These are phyloP conservation scores for Lactarius tabidus DNA, from an alignment of 768 basidiomycete genomes.

Conservation along the genomic window DNA sequence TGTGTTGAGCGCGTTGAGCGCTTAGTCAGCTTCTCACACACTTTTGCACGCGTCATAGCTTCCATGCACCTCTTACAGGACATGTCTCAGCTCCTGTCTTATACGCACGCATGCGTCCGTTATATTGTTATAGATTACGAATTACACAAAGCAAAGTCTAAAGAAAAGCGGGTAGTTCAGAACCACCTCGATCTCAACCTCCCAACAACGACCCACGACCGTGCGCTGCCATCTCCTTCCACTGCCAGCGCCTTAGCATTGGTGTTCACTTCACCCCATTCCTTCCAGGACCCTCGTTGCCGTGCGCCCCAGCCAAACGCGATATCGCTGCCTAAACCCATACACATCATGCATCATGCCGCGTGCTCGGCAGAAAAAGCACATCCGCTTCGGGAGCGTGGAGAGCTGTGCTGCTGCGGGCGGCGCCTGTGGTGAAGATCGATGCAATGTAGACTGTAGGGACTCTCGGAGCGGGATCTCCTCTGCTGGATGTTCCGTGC, in stretches of 20 bases:
- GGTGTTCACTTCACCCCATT: constrained; percentile 7
- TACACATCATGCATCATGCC: constrained; percentile 26
- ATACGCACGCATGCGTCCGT: too few relatives aligned
- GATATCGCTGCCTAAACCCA: constrained; percentile 14
- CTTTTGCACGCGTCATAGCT: too few relatives aligned
- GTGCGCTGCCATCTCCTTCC: neutral
- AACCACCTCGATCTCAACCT: constrained; percentile 17
- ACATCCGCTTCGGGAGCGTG: constrained; percentile 60
- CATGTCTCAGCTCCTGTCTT: too few relatives aligned
- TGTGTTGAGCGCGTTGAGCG: too few relatives aligned
- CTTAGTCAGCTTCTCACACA: too few relatives aligned
- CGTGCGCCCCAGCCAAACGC: constrained; percentile 14
- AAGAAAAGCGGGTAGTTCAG: neutral
- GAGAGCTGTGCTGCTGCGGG: constrained; percentile 49
- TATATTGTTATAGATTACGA: too few relatives aligned
- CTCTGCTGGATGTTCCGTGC: constrained; percentile 24
- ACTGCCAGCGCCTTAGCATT: neutral
- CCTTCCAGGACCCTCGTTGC: constrained; percentile 14
- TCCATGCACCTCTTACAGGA: too few relatives aligned
- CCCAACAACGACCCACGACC: constrained; percentile 4
- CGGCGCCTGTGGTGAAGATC: constrained; percentile 2
- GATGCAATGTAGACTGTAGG: neutral
- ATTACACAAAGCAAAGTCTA: neutral
- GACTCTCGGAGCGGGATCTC: constrained; percentile 32
- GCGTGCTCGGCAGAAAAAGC: constrained; percentile 57